A percentile compares a stretch with the other conserved stretches of the same genome.
phyloP scores from a whole-genome alignment of 192 early-diverging fungal species.

The Spizellomyces punctatus region DNA sequence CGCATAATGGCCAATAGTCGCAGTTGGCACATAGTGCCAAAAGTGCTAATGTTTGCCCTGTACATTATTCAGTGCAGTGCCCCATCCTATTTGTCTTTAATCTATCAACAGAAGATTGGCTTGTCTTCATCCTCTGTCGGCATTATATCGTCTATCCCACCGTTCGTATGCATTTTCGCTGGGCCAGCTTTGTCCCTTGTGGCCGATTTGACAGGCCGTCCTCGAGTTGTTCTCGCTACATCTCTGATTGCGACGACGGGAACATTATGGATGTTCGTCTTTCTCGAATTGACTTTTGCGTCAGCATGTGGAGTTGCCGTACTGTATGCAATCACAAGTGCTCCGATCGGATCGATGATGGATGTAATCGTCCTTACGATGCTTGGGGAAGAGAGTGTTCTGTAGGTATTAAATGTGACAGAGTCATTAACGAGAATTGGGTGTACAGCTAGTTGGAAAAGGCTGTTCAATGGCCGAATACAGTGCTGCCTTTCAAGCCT shows the following conservation, averaged over 20 bases:
- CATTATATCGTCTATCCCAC: conserved; percentile 26
- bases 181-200: conserved; percentile 21
- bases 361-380: conserved; percentile 28
- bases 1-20: background rate
- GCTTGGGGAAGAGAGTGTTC: conserved; percentile 23
- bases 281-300: conserved; percentile 20
- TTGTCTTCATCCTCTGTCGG: conserved; percentile 17
- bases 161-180: conserved; percentile 25
- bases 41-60: conserved; percentile 30
- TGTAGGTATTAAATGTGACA: conserved; percentile 9
- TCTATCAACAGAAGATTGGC: conserved; percentile 25
- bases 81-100: conserved; percentile 23
- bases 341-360: conserved; percentile 29
- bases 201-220: conserved; percentile 30
- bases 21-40: conserved; percentile 18
- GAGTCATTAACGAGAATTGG: background rate
- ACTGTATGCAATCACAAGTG: conserved; percentile 26
- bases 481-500: background rate
- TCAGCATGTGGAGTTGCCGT: conserved; percentile 19
- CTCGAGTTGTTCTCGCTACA: conserved; percentile 16
- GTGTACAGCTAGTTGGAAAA: background rate
- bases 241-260: conserved; percentile 9
- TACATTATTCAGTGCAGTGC: conserved; percentile 32
- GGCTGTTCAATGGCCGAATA: background rate
- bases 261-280: conserved; percentile 24